Evolutionary conservation across 331 rosid genomes (phyloP), one percentile per base, ranked within the genome.

Genomic region (Spiraea crenata): DNA sequence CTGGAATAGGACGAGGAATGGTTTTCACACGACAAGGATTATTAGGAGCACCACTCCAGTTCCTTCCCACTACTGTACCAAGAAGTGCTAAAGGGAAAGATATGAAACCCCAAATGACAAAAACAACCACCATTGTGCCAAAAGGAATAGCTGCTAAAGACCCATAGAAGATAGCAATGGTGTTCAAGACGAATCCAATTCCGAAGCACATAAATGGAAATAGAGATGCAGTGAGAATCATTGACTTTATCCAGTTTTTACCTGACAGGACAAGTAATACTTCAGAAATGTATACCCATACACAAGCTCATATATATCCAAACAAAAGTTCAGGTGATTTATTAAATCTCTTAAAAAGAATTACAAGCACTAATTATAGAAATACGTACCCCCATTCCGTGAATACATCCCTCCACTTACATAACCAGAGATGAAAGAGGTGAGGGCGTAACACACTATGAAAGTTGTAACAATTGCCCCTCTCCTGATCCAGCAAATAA

Each of bases 401-500:
- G 99, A 95, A 85, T 91, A 95, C 99, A 95, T 95, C 63, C 99
- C 99, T 73, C 93, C 99, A 77, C 92, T 95, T 70, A 95, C 99
- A 67, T 95, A 95, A 79, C 99, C 99, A 74, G 96, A 91, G 73
- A 95, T 95, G 86, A 92, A 92, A 41, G 99, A 95, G 12, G 99
- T 95, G 76, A 95, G 96, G 70, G 99, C 99, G 71, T 95, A 95
- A 73, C 99, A 95, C 50, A 95, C 96, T 50, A 95, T 95, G 84
- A 91, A 95, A 77, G 99, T 89, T 17, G 99, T 95, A 79, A 91
- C 93, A 80, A 95, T 95, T 68, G 99, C 92, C 78, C 99, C 99
- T 85, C 99, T 95, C 82, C 99, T 95, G 91, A 71, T 63, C 49
- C 57, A 83, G 71, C 81, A 60, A 58, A 16, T 4, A 60, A 57